Percentiles rank a stretch among this genome's conserved stretches.
Conservation (phyloP, 169 alveolate species). For the Nephromyces sp. region DNA sequence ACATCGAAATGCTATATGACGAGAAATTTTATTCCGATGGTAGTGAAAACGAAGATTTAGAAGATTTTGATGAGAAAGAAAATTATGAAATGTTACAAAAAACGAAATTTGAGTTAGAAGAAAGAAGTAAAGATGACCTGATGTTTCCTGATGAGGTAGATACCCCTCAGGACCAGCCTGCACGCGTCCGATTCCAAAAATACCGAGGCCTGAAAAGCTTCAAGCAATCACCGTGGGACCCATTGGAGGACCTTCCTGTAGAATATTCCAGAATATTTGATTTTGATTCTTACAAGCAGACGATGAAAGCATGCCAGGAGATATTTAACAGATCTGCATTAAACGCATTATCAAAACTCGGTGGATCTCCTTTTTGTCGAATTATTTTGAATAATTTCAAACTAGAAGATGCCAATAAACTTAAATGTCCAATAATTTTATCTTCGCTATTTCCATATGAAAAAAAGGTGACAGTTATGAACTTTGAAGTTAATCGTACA, state of each 20-base stretch:
- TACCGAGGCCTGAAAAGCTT: conserved; percentile 55
- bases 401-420: too few relatives aligned
- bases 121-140: conserved; percentile 24
- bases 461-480: conserved; percentile 37
- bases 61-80: too few relatives aligned
- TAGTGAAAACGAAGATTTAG: too few relatives aligned
- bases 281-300: conserved; percentile 17
- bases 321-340: background rate
- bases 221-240: conserved; percentile 48
- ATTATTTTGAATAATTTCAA: too few relatives aligned
- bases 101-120: conserved; percentile 20
- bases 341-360: too few relatives aligned
- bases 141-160: conserved; percentile 43
- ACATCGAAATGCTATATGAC: too few relatives aligned
- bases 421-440: conserved; percentile 27
- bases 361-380: too few relatives aligned
- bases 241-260: conserved; percentile 44
- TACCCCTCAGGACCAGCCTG: conserved; percentile 31
- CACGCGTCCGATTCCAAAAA: conserved; percentile 41
- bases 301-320: background rate
- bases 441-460: conserved; percentile 40
- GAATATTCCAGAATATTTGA: conserved; percentile 43
- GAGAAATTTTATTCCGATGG: too few relatives aligned
- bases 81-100: too few relatives aligned
- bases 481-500: conserved; percentile 24